phyloP scores from a whole-genome alignment of 2,329 filamentous ascomycete species.

The Alternaria panax region DNA sequence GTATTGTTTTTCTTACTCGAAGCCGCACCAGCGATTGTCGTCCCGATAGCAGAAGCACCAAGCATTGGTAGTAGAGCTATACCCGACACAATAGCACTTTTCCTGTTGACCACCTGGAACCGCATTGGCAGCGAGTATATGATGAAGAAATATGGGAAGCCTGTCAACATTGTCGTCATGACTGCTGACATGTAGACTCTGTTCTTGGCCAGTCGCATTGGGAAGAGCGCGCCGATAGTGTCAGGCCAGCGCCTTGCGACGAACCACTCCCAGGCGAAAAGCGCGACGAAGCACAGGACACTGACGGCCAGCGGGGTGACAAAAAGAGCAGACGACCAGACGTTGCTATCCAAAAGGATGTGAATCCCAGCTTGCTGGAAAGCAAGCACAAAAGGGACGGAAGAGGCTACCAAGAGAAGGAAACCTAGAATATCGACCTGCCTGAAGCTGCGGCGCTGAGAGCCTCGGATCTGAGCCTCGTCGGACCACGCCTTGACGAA shows the following conservation, averaged over 20 bases:
- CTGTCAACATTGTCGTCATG: conserved; percentile 6
- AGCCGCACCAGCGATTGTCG: conserved; percentile 13
- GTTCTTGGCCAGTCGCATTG: conserved; percentile 10
- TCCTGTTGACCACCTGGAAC: conserved; percentile 16
- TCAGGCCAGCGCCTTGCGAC: conserved; percentile 9
- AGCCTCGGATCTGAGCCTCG: conserved; percentile 2
- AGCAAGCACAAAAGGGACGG: conserved; percentile 64
- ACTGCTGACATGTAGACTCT: conserved; percentile 14
- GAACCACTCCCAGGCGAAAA: conserved; percentile 15
- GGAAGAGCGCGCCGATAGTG: conserved; percentile 10
- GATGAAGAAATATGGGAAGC: conserved; percentile 15
- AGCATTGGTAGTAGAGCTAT: conserved; percentile 18
- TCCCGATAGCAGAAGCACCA: conserved; percentile 9
- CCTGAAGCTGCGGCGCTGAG: conserved; percentile 5
- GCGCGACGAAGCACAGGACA: conserved; percentile 5
- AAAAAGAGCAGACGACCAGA: conserved; percentile 13
- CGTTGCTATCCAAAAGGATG: conserved; percentile 4
- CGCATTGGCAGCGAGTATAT: conserved; percentile 17
- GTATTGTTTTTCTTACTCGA: conserved; percentile 17
- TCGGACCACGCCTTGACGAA: conserved; percentile 17
- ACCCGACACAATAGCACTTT: conserved; percentile 11
- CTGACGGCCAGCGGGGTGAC: conserved; percentile 8
- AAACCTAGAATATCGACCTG: conserved; percentile 56
- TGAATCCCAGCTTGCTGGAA: conserved; percentile 61
- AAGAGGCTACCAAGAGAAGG: conserved; percentile 60